Evolutionary conservation across 2,329 filamentous ascomycete genomes (phyloP), one percentile per base, ranked within the genome.

Genomic region (Cercospora sesami): DNA sequence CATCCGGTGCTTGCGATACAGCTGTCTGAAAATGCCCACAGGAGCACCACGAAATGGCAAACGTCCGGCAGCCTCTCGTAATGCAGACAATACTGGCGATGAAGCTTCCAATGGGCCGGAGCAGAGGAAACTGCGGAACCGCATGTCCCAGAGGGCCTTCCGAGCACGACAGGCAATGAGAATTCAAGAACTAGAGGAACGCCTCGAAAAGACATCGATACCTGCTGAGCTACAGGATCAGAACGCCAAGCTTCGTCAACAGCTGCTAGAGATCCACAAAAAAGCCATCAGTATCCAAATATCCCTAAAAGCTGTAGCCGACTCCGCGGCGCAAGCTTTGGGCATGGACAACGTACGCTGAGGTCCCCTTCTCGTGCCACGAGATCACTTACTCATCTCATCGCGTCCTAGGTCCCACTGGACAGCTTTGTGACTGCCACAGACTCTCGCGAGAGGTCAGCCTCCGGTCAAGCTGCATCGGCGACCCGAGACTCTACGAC

Each of bases 211-310:
- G 33, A 48, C 59, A 10, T 42, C 31, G 6, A 21, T 18, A 21
- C 59, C 59, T 9, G 59, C 57, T 18, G 23, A 60, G 31, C 57
- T 60, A n/a, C 57, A 39, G 31, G 57, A 60, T n/a, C 57, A 60
- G 57, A 60, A 60, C 9, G 21, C 31, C 26, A 31, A 33, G 57
- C 57, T 60, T 10, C 26, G 57, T 18, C 4, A 60, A 23, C 57
- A 60, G 21, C 4, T 60, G 57, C 31, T 60, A 7, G 57, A 31
- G 31, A 36, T 60, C 12, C 57, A 36, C n/a, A 60, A 60, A 14
- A 60, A 60, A 36, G 57, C 28, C 28, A 26, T 26, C 14, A 36
- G 31, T 33, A 60, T 60, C 10, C 57, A 60, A n/a, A 60, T 60
- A 60, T 60, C 31, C 7, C 31, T 60, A 1, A 60, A 60, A 33